Percentiles rank a stretch among this genome's conserved stretches.
Conservation (phyloP, 345 rosid genomes). For the Camelina sativa region DNA sequence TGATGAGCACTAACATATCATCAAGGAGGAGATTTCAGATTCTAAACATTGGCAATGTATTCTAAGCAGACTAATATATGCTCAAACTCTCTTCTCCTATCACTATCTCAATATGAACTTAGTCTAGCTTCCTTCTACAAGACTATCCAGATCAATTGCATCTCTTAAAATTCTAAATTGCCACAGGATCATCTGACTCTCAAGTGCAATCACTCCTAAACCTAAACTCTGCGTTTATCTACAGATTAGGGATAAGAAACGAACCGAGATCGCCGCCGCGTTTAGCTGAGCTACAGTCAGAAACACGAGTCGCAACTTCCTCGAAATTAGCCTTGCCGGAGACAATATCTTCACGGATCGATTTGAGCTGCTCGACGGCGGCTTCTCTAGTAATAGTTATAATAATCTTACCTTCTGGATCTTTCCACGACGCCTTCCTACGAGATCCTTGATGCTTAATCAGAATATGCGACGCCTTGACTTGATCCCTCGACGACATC, state of each 20-base stretch:
- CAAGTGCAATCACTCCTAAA: background rate
- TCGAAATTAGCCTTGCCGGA: conserved; percentile 80
- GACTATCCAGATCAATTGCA: background rate
- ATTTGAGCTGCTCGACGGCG: conserved; percentile 76
- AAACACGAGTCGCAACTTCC: conserved; percentile 73
- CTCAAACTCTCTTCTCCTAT: background rate
- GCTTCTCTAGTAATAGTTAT: conserved; percentile 64
- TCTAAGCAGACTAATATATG: background rate
- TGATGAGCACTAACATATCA: too few species aligned
- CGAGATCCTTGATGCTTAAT: conserved; percentile 96
- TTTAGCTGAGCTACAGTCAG: conserved; percentile 97
- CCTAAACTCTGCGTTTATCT: conserved; percentile 12
- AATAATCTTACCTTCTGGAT: conserved; percentile 87
- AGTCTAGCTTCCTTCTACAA: background rate
- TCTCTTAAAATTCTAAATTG: background rate
- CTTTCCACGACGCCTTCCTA: conserved; percentile 95
- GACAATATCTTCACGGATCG: conserved; percentile 74
- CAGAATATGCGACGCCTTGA: conserved; percentile 88
- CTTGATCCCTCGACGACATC: conserved; percentile 54
- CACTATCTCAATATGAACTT: background rate
- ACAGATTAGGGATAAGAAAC: conserved; percentile 29
- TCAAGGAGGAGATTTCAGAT: too few species aligned
- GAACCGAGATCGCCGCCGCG: conserved; percentile 97
- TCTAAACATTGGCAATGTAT: background rate
- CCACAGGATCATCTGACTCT: conserved; percentile 2